A percentile compares a stretch with the other conserved stretches of the same genome.
Conservation (phyloP, 768 basidiomycete species). For the Trametes cinnabarina region DNA sequence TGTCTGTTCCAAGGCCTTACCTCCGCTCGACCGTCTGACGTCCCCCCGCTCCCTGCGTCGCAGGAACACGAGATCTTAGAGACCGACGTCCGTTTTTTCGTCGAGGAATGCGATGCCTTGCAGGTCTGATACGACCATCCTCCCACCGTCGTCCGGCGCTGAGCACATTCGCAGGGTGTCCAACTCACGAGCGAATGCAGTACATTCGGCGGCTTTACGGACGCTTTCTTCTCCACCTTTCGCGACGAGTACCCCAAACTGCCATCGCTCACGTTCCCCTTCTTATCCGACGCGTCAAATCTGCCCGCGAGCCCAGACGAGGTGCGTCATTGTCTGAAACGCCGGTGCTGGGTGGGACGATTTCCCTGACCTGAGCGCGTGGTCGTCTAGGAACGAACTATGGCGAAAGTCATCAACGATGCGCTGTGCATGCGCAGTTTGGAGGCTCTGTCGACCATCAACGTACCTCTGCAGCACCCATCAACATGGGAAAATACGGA, state of each 20-base stretch:
- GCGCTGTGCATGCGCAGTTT: slow-evolving; percentile 43
- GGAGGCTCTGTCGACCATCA: slow-evolving; percentile 30
- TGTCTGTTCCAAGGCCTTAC: slow-evolving; percentile 17
- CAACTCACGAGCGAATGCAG: slow-evolving; percentile 64
- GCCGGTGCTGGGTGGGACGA: slow-evolving; percentile 13
- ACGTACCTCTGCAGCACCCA: slow-evolving; percentile 33
- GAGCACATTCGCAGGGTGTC: slow-evolving; percentile 48
- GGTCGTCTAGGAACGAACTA: slow-evolving; percentile 34
- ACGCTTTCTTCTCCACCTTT: slow-evolving; percentile 55
- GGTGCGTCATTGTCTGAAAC: slow-evolving; percentile 36
- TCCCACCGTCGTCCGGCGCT: background rate
- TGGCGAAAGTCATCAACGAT: slow-evolving; percentile 53
- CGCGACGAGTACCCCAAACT: slow-evolving; percentile 69
- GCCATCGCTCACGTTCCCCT: slow-evolving; percentile 54
- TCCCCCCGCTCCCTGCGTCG: background rate
- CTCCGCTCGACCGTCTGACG: background rate
- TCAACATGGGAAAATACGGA: slow-evolving; percentile 19
- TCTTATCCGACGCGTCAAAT: slow-evolving; percentile 49
- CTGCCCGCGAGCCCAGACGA: slow-evolving; percentile 36
- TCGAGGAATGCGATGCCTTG: slow-evolving; percentile 73
- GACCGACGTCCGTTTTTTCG: slow-evolving; percentile 58
- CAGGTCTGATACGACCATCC: slow-evolving; percentile 45
- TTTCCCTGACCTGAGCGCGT: slow-evolving; percentile 26
- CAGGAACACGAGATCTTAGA: slow-evolving; percentile 71
- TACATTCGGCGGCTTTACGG: slow-evolving; percentile 64